These are phyloP conservation scores for Stropharia rugosoannulata DNA, from an alignment of 768 basidiomycete genomes.

Conservation along the genomic window DNA sequence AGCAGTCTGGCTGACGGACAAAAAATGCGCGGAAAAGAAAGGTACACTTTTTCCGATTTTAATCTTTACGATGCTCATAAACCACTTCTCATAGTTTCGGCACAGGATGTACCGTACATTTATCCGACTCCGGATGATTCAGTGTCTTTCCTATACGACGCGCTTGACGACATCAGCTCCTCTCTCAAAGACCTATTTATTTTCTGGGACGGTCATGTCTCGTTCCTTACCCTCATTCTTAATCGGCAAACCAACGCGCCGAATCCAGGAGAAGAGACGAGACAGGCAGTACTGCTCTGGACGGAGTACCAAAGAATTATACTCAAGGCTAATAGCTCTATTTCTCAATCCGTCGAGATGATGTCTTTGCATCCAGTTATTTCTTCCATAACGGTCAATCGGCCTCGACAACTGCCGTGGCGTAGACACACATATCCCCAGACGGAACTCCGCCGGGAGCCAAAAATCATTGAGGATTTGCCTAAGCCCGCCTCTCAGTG, in stretches of 20 bases:
- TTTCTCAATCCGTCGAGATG: conserved; percentile 19
- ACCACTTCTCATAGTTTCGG: neutral
- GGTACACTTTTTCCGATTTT: neutral
- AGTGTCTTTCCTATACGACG: conserved; percentile 9
- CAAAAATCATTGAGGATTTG: neutral
- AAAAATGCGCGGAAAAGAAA: conserved; percentile 5
- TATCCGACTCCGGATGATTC: conserved; percentile 5
- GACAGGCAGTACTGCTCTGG: conserved; percentile 17
- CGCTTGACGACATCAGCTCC: conserved; percentile 14
- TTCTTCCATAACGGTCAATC: conserved; percentile 1
- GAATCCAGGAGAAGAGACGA: conserved; percentile 17
- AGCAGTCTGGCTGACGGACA: neutral
- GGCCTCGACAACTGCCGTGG: conserved; percentile 4
- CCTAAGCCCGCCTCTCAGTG: conserved; percentile 1
- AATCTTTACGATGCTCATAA: neutral
- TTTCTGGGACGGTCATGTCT: conserved; percentile 22
- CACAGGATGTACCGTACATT: neutral
- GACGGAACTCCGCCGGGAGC: conserved; percentile 1
- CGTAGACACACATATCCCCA: conserved; percentile 16
- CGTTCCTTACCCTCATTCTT: conserved; percentile 15
- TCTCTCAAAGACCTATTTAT: conserved; percentile 16
- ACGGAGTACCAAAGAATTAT: conserved; percentile 17
- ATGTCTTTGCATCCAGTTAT: conserved; percentile 14
- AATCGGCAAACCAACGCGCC: conserved; percentile 19
- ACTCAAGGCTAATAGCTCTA: conserved; percentile 20